Evolutionary conservation across 192 early-diverging fungal species (phyloP), one percentile per base, ranked within the genome.

Genomic region (Spizellomyces punctatus): DNA sequence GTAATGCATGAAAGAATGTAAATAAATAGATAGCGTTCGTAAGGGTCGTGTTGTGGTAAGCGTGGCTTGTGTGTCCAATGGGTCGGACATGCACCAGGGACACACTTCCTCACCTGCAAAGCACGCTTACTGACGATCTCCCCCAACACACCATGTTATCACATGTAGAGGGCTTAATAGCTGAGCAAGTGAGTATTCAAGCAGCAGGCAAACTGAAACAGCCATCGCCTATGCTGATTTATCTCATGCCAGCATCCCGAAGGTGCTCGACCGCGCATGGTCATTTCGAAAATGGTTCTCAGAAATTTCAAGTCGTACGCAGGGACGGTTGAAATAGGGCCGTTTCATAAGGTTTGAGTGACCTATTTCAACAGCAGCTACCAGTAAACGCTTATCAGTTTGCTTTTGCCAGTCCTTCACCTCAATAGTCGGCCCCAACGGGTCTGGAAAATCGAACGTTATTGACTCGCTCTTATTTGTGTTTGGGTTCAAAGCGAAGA

Each of bases 391-490:
- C 27, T 50, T 0, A 17, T 6, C 59, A 19, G 8, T 5, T 77
- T 10, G 36, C 76, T 9, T 21, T 8, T 22, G 1, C 14, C 42
- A 92, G 90, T 91, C 89, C 9, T 92, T 92, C 79, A 89, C 84
- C 55, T 88, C 78, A 6, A 86, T 99, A 58, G 96, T 98, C 10
- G 98, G 98, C 6, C 98, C 95, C 4, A 99, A 99, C 66, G 96
- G 96, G 42, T 96, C 94, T 10, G 98, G 96, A 55, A 99, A 99
- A 83, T 96, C 94, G 36, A 99, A 98, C 72, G 98, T 99, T 10
- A 98, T 99, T 66, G 98, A 99, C 73, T 91, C 95, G 0, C 82
- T 99, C 58, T 78, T 99, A 42, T 99, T 99, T 78, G 98, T 99
- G 46, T 99, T 99, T 89, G 98, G 98, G 16, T 98, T 94, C 82